Evolutionary conservation across 208 protist genomes (phyloP).

Genomic region (Angomonas ambiguus): DNA sequence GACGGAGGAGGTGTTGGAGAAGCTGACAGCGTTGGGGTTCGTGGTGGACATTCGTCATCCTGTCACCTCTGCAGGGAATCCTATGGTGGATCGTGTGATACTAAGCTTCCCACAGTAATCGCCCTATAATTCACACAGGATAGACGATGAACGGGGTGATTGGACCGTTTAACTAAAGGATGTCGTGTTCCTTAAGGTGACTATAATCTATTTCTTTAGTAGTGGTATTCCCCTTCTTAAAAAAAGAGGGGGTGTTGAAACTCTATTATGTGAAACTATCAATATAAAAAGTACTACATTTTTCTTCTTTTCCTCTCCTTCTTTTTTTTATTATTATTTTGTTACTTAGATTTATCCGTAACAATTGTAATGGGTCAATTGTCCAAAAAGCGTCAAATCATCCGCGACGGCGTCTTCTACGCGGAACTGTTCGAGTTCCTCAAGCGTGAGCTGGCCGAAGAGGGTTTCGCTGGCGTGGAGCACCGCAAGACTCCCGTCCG

Average conservation of each 20-base stretch:
- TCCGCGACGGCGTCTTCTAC: conserved; percentile 99
- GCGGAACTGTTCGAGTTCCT: conserved; percentile 99
- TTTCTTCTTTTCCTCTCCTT: not conserved
- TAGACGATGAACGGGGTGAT: too few species aligned
- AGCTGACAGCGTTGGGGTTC: conserved; percentile 61
- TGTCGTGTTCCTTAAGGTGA: too few species aligned
- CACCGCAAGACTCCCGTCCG: conserved; percentile 93
- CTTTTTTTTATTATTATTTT: not conserved
- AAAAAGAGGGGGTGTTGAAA: too few species aligned
- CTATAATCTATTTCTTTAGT: too few species aligned
- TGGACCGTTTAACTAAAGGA: too few species aligned
- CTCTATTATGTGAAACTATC: too few species aligned
- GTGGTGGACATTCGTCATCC: conserved; percentile 49
- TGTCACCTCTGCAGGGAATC: conserved; percentile 63
- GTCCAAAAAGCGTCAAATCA: conserved; percentile 96
- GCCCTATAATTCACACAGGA: not conserved
- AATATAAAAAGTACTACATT: not conserved
- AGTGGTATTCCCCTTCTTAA: too few species aligned
- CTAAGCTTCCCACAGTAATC: conserved; percentile 44
- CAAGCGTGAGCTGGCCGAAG: conserved; percentile 97
- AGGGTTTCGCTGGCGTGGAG: conserved; percentile 96
- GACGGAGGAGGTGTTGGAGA: conserved; percentile 40
- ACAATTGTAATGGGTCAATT: conserved; percentile 67
- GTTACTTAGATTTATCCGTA: conserved; percentile 5
- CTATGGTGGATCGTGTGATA: conserved; percentile 81